Percentiles rank a stretch among this genome's conserved stretches.
Conservation (phyloP, 1,139 yeast genomes). For the Debaryomyces psychrophilus region DNA sequence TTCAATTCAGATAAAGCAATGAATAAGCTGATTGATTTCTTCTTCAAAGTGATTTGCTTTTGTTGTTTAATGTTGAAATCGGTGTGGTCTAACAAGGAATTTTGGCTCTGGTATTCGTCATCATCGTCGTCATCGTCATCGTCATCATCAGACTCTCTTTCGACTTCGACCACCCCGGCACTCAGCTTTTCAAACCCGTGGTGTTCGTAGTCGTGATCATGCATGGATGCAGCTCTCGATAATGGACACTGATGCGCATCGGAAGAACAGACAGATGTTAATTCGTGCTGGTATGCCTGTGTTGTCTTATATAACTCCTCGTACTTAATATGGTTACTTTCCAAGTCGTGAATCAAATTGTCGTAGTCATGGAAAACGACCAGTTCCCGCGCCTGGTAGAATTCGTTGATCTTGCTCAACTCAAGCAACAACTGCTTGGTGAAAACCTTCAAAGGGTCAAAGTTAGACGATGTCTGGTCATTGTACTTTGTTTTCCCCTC, state of each 20-base stretch:
- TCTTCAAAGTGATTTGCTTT: slow-evolving; percentile 66
- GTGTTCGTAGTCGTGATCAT: slow-evolving; percentile 25
- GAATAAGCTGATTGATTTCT: slow-evolving; percentile 65
- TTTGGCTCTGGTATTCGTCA: slow-evolving; percentile 35
- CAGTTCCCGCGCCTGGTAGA: slow-evolving; percentile 52
- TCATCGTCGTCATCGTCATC: slow-evolving; percentile 49
- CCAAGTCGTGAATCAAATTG: slow-evolving; percentile 44
- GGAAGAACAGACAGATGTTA: slow-evolving; percentile 16
- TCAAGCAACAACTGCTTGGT: slow-evolving; percentile 56
- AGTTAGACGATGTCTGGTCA: slow-evolving; percentile 22
- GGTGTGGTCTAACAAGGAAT: slow-evolving; percentile 45
- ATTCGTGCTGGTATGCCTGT: slow-evolving; percentile 16
- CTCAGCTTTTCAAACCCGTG: slow-evolving; percentile 24
- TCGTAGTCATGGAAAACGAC: slow-evolving; percentile 51
- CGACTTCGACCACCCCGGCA: slow-evolving; percentile 21
- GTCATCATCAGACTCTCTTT: slow-evolving; percentile 36
- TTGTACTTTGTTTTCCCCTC: slow-evolving; percentile 14
- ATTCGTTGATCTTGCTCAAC: slow-evolving; percentile 56
- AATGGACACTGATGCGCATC: slow-evolving; percentile 17
- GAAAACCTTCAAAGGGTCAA: slow-evolving; percentile 56
- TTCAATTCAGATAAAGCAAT: slow-evolving; percentile 82
- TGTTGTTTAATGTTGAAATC: slow-evolving; percentile 56
- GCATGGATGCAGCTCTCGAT: slow-evolving; percentile 27
- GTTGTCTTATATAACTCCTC: slow-evolving; percentile 28
- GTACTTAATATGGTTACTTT: slow-evolving; percentile 31